Base-by-base conservation (phyloP, 1,139 yeast species). In the Candida pseudoviswanathii region DNA sequence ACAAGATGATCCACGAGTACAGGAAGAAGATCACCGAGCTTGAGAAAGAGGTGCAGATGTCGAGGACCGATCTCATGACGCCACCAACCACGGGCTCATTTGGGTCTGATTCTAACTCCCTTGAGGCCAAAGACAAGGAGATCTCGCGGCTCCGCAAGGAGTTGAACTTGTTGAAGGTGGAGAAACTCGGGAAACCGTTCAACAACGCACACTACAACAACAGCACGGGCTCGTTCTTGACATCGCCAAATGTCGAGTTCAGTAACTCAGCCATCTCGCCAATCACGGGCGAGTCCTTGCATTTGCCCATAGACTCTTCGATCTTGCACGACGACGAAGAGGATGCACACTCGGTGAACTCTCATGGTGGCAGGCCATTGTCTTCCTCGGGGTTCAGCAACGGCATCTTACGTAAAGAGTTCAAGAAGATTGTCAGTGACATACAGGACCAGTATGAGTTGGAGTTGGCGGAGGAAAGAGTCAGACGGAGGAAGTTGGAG, bases 331-430 rank as follows among this genome's bases (percentile, higher is more conserved):
- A 47, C 24, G 50, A 43, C 10, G 50, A 47, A 11, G 50, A 50
- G 4, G 50, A 47, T 11, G 32, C 34, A 4, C 33, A 22, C 25
- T 41, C 50, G 6, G 33, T 46, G 25, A 41, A 45, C 31, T 41
- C 50, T 10, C 44, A 39, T 44, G 48, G 50, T 44, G 50, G 51
- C 9, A 56, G 62, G 48, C 66, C 66, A 24, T 56, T 41, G n/a
- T 48, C 55, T 7, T 22, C 39, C 1, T 33, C 43, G 27, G 62
- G 63, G 7, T 67, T 62, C 54, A 71, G 76, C 58, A 73, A 66
- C 47, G 78, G 74, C 1, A 81, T 85, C 1, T 69, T 88, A 57
- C 75, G 91, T 50, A 80, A 84, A 57, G 92, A 88, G 65, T 88
- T 88, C 70, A 84, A 83, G 60, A 82, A 81, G 58, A 77, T 87